phyloP scores from a whole-genome alignment of 768 basidiomycete species.

The Cyclocybe cylindracea region DNA sequence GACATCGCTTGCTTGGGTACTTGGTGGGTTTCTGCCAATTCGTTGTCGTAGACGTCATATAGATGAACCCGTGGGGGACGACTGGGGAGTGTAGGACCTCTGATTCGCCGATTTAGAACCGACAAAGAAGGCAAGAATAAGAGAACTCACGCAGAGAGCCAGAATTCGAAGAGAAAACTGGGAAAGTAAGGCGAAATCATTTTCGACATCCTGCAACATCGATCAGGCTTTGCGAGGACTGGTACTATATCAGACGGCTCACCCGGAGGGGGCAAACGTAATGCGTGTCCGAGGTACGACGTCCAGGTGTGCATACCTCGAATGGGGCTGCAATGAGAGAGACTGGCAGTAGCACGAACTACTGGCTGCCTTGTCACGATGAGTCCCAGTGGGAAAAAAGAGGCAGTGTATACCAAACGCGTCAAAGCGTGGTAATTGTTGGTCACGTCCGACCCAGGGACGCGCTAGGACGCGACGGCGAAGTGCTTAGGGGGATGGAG shows the following conservation, averaged over 20 bases:
- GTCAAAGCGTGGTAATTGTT: background rate
- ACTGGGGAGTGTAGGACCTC: slow-evolving; percentile 25
- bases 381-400: slow-evolving; percentile 1
- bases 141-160: slow-evolving; percentile 42
- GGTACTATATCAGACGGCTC: background rate
- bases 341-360: background rate
- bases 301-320: slow-evolving; percentile 10
- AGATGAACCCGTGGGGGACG: slow-evolving; percentile 45
- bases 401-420: slow-evolving; percentile 9
- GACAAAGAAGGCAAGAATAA: background rate
- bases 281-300: background rate
- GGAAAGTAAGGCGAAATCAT: slow-evolving; percentile 41
- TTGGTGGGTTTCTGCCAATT: slow-evolving; percentile 45
- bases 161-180: slow-evolving; percentile 49
- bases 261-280: background rate
- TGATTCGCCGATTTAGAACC: slow-evolving; percentile 1
- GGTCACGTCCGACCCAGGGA: background rate
- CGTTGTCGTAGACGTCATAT: slow-evolving; percentile 54
- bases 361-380: background rate
- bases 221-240: background rate
- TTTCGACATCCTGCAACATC: slow-evolving; percentile 15
- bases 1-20: slow-evolving; percentile 28
- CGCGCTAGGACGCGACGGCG: background rate
- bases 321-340: no score
- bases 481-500: background rate